phyloP scores from a whole-genome alignment of 1,284 basidiomycete species.

The Ganoderma lucidum region DNA sequence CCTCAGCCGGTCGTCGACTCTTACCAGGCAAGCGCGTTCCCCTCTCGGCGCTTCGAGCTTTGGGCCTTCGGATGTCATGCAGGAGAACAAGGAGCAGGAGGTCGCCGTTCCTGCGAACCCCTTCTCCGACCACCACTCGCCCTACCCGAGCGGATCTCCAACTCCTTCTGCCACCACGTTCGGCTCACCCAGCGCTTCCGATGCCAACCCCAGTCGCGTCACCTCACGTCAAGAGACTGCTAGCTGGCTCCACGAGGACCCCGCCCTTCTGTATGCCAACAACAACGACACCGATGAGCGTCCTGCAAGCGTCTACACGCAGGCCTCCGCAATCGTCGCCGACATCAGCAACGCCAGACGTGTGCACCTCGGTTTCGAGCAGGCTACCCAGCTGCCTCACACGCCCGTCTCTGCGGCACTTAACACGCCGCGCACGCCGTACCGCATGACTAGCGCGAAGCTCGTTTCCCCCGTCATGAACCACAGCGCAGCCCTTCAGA shows the following conservation, averaged over 20 bases:
- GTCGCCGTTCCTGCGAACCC: conserved; percentile 56
- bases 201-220: conserved; percentile 35
- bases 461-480: conserved; percentile 54
- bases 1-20: conserved; percentile 42
- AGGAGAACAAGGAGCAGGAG: conserved; percentile 54
- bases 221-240: conserved; percentile 15
- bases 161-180: conserved; percentile 54
- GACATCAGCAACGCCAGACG: conserved; percentile 72
- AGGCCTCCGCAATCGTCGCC: conserved; percentile 64
- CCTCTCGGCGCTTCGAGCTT: conserved; percentile 78
- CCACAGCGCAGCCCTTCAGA: conserved; percentile 38
- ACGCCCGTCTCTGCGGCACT: conserved; percentile 42
- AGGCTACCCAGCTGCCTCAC: conserved; percentile 35
- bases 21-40: conserved; percentile 54
- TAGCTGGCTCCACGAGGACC: conserved; percentile 40
- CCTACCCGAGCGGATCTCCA: conserved; percentile 41
- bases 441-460: conserved; percentile 68
- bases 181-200: conserved; percentile 39
- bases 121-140: conserved; percentile 69
- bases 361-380: conserved; percentile 62
- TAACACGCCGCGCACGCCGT: conserved; percentile 52
- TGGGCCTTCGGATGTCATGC: conserved; percentile 69
- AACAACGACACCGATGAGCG: conserved; percentile 40
- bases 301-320: conserved; percentile 67
- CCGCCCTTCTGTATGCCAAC: conserved; percentile 22